These are phyloP conservation scores for Cadophora sp. DNA, from an alignment of 2,329 filamentous ascomycete species.

Conservation along the genomic window DNA sequence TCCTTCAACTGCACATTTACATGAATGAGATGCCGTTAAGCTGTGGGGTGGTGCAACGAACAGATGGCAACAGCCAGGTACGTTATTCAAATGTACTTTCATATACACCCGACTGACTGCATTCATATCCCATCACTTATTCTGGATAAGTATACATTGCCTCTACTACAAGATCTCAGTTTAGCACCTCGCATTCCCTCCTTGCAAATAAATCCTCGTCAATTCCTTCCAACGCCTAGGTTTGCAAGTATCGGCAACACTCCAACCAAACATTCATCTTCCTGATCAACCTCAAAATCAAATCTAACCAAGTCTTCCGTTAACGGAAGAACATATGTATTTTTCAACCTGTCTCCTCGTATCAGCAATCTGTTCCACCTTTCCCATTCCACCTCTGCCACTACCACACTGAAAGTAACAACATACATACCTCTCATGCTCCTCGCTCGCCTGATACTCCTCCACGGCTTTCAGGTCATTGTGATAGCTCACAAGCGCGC, in stretches of 20 bases:
- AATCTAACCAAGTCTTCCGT: conserved; percentile 36
- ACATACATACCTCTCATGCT: conserved; percentile 32
- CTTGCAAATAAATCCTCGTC: neutral
- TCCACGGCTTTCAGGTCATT: conserved; percentile 26
- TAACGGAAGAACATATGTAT: conserved; percentile 32
- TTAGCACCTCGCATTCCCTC: neutral
- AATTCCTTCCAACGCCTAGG: neutral
- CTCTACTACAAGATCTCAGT: neutral
- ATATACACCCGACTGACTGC: neutral
- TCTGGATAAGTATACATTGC: neutral
- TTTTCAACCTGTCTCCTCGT: neutral
- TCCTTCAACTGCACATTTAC: neutral
- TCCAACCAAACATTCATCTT: conserved; percentile 32
- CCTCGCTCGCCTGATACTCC: conserved; percentile 37
- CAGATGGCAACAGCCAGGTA: neutral
- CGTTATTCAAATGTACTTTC: neutral
- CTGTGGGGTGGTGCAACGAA: neutral
- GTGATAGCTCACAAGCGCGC: conserved; percentile 37
- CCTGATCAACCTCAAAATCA: conserved; percentile 35
- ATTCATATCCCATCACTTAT: neutral
- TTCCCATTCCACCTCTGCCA: neutral
- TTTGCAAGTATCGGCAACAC: conserved; percentile 21
- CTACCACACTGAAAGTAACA: neutral
- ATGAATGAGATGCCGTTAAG: neutral
- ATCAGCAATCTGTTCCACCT: neutral